A percentile compares a stretch with the other conserved stretches of the same genome.
Evolutionary conservation across 2,329 filamentous ascomycete species (phyloP).

Genomic region (Hypoxylon sp.): DNA sequence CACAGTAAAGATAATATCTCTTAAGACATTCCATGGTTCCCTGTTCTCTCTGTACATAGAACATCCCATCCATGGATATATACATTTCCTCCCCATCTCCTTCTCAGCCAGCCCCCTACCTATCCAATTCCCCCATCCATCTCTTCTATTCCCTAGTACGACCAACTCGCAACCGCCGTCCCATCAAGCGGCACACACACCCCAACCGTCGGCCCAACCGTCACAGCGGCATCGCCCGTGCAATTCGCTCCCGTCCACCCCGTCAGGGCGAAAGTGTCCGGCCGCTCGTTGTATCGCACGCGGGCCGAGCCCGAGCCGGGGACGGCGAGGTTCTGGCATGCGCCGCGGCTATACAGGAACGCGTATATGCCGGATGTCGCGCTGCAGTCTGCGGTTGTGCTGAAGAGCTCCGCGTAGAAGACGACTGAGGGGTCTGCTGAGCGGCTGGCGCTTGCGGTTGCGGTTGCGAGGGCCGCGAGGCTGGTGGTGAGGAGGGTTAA

Average conservation of each 20-base stretch:
- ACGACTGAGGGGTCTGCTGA: constrained; percentile 5
- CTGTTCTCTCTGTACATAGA: not conserved
- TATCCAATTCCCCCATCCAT: no score
- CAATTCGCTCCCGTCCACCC: constrained; percentile 30
- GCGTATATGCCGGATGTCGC: constrained; percentile 10
- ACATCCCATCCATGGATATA: not conserved
- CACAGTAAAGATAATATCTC: not conserved
- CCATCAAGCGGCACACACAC: constrained; percentile 19
- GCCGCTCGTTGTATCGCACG: constrained; percentile 26
- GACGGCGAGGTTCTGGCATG: constrained; percentile 25
- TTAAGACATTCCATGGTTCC: not conserved
- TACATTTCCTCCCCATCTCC: not conserved
- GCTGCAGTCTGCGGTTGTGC: constrained; percentile 16
- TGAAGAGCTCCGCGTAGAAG: constrained; percentile 29
- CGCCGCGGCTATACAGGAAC: constrained; percentile 31
- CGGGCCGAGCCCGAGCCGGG: constrained; percentile 30
- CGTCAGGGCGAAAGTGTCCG: constrained; percentile 20
- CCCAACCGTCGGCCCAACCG: constrained; percentile 11
- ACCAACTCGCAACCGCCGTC: constrained; percentile 28
- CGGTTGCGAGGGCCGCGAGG: constrained; percentile 3
- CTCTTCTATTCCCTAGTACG: constrained; percentile 20
- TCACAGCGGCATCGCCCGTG: constrained; percentile 12
- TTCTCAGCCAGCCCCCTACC: not conserved
- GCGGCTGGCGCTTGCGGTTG: not conserved
- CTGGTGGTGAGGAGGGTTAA: not conserved